Conservation (phyloP, 345 rosid genomes). For the Arabis alpina region DNA sequence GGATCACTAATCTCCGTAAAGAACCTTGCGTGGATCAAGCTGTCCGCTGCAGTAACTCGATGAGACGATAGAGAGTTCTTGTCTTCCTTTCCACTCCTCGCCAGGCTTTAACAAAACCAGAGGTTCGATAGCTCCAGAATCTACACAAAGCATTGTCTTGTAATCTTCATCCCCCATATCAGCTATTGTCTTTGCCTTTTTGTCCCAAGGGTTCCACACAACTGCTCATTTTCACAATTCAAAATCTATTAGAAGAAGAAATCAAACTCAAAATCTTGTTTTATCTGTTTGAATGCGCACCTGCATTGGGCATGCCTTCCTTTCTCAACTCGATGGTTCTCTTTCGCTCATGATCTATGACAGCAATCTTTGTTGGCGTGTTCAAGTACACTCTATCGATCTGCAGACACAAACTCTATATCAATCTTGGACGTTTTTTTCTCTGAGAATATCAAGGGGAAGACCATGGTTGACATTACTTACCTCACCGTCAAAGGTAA, state of each 20-base stretch:
- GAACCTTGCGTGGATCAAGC: slow-evolving; percentile 86
- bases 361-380: slow-evolving; percentile 90
- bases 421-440: not conserved
- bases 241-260: slow-evolving; percentile 5
- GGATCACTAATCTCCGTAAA: slow-evolving; percentile 58
- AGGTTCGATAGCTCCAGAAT: slow-evolving; percentile 77
- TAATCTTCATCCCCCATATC: slow-evolving; percentile 93
- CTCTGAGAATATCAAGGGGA: not conserved
- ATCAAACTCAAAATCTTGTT: not conserved
- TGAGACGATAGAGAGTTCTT: slow-evolving; percentile 86
- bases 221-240: slow-evolving; percentile 50
- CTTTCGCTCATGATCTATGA: slow-evolving; percentile 95
- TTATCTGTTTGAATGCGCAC: slow-evolving; percentile 36
- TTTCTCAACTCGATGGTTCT: slow-evolving; percentile 85
- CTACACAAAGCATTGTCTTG: slow-evolving; percentile 82
- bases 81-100: slow-evolving; percentile 91
- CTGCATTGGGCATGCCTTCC: slow-evolving; percentile 91
- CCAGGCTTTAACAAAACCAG: slow-evolving; percentile 69
- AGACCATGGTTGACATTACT: slow-evolving; percentile 14
- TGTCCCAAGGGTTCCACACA: slow-evolving; percentile 98
- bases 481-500: slow-evolving; percentile 95
- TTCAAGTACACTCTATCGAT: slow-evolving; percentile 85
- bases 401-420: slow-evolving; percentile 41
- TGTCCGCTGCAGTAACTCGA: slow-evolving; percentile 98
- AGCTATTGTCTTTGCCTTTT: slow-evolving; percentile 71